Evolutionary conservation across 2,329 filamentous ascomycete genomes (phyloP), one percentile per base, ranked within the genome.

Genomic region (Dichotomopilus funicola): DNA sequence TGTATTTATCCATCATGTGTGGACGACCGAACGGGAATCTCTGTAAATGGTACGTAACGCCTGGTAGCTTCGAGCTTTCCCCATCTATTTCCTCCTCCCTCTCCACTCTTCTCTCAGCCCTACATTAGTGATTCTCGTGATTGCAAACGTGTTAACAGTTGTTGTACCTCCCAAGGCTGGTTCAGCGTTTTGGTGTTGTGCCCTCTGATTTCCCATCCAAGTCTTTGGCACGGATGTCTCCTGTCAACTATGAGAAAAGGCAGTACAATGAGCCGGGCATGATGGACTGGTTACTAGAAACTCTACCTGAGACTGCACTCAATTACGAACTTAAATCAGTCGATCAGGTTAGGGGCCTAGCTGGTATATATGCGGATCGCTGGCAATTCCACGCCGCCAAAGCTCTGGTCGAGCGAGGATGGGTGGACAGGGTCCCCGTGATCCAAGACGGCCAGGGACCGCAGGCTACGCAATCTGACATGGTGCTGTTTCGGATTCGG

Each of bases 21-120:
- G 8, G 34, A 7, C 12, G 6, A 2, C 11, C 40, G 4, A 35
- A 12, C 11, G 40, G 34, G 7, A n/a, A 19, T n/a, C 45, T 54
- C 19, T 44, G 33, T 41, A 13, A 7, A 34, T 49, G 52, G 52
- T 54, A 54, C 8, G n/a, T n/a, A n/a, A n/a, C n/a, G 44, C 19
- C 19, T 27, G 19, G n/a, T n/a, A n/a, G 19, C 19, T 27, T 27
- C 19, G 19, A 27, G 19, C 19, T 27, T 27, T 27, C 19, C 19
- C 19, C 19, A 27, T 27, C 19, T 27, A 27, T 27, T 27, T 48
- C 5, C 19, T 2, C 13, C 13, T 9, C 5, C 8, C 19, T 10
- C 36, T 38, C 11, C 11, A 38, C 36, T 38, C 4, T 12, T 12
- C 36, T 38, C 36, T 38, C 2, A 12, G 7, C 12, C 19, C 8